Base-by-base conservation (phyloP, 805 yeast species). In the Dipodascus geniculatus region DNA sequence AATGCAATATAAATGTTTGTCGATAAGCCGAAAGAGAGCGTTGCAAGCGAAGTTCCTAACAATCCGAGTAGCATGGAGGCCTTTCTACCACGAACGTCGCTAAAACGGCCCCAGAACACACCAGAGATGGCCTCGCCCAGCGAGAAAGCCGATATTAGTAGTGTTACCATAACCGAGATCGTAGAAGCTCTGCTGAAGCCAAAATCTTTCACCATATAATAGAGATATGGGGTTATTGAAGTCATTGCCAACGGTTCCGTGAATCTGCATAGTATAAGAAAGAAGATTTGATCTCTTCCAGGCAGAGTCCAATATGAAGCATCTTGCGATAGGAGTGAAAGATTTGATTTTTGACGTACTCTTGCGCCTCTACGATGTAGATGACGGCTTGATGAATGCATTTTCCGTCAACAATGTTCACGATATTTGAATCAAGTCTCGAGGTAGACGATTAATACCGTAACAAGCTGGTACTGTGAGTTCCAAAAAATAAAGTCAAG, bases 161-260 rank as follows among this genome's bases (percentile, higher is more conserved):
- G 70, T 65, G 54, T 75, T 67, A n/a, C 79, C 73, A 31, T 77
- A 62, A 55, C 57, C 1, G 63, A 55, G 50, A 61, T 60, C 20
- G 51, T 55, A 22, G 60, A 42, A 14, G 63, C 62, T 22, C 58
- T 59, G 16, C 48, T 51, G 49, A 59, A 60, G 2, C 76, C 75
- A 63, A 80, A 81, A 58, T 79, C 83, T 51, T 78, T 63, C 9
- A 81, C 78, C 83, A 81, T 78, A 64, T 77, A 81, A 63, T 78
- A 81, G 33, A 80, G 74, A 61, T 81, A 81, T 1, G 87, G 86
- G 57, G 80, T 78, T 23, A 80, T 64, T 2, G 84, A 79, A 2
- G 83, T 75, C 65, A 80, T 81, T 1, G 85, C 80, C 35, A 81
- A 71, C 0, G 87, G 86, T 62, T 81, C 85, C 6, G 79, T 70